Base-by-base conservation (phyloP, 2,329 filamentous ascomycete genomes). In the Neocucurbitaria cava region DNA sequence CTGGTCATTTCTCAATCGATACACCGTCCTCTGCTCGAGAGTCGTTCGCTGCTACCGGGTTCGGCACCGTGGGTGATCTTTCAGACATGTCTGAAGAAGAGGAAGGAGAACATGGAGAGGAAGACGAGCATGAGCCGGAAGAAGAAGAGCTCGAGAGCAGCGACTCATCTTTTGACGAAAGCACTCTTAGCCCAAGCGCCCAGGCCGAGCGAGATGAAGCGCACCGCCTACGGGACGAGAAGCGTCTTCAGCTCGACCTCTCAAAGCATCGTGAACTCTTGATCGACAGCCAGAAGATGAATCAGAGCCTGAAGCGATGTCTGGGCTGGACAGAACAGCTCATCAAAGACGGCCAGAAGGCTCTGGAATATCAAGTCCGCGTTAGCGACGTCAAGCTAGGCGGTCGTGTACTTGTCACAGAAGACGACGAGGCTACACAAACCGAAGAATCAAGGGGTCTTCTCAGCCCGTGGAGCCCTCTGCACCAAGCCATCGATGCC, bases 221-320 rank as follows among this genome's bases (percentile, higher is more conserved):
- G 23, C 81, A 90, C 57, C 83, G 87, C n/a, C 83, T 86, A 44
- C 85, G 85, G 48, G 94, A 98, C 61, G 92, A 96, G 72, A 89
- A 89, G 63, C 86, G 91, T 26, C 81, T 98, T n/a, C 86, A 89
- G 64, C 82, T 92, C 4, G 95, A 99, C 74, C 82, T 99, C 0
- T 85, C 88, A 3, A 94, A 93, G 71, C 95, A 99, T 73, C 91
- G 92, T 62, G 89, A 96, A 69, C 81, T 98, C 1, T 84, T 99
- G 8, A 81, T 92, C 35, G 93, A 96, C 72, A 95, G 90, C 63
- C 92, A 97, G 70, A 96, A 92, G 78, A 92, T 98, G 82, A 98
- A 97, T 71, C 91, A 96, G 73, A 96, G 91, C 73, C 84, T 99
- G 41, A 96, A 92, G 74, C 85, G 91, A 43, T 99, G 95, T 74